Evolutionary conservation across 805 yeast species (phyloP).

Genomic region (Candida xiaguanensis): DNA sequence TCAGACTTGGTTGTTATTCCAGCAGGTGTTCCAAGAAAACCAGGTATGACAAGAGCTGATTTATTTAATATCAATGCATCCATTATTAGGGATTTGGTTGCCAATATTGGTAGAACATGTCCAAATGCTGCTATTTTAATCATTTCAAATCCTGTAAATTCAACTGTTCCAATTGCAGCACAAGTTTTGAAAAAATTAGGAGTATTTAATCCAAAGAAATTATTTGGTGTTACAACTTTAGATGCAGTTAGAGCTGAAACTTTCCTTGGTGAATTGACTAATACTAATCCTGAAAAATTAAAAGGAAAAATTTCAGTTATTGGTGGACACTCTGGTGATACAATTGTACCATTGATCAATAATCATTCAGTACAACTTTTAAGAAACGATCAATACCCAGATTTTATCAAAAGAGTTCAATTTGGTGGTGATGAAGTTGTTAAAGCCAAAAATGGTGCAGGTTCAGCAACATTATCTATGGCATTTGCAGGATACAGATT

Average conservation of each 20-base stretch:
- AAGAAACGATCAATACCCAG: constrained; percentile 15
- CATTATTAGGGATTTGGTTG: constrained; percentile 40
- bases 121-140: constrained; percentile 44
- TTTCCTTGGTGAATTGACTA: constrained; percentile 36
- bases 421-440: constrained; percentile 95
- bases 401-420: constrained; percentile 41
- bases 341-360: constrained; percentile 38
- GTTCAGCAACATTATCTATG: constrained; percentile 95
- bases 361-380: constrained; percentile 14
- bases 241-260: constrained; percentile 46
- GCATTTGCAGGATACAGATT: constrained; percentile 89
- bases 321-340: constrained; percentile 48
- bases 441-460: constrained; percentile 89
- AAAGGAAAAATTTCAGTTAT: constrained; percentile 41
- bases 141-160: constrained; percentile 44
- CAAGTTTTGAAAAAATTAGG: constrained; percentile 45
- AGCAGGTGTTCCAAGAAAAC: constrained; percentile 47
- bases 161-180: constrained; percentile 48
- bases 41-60: constrained; percentile 48
- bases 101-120: constrained; percentile 33
- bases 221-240: constrained; percentile 46
- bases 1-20: constrained; percentile 42
- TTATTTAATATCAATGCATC: constrained; percentile 45
- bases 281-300: constrained; percentile 26
- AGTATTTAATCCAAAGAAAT: constrained; percentile 42